A percentile compares a stretch with the other conserved stretches of the same genome.
Conservation (phyloP, 2,329 filamentous ascomycete species). For the Sporothrix variecibatus region DNA sequence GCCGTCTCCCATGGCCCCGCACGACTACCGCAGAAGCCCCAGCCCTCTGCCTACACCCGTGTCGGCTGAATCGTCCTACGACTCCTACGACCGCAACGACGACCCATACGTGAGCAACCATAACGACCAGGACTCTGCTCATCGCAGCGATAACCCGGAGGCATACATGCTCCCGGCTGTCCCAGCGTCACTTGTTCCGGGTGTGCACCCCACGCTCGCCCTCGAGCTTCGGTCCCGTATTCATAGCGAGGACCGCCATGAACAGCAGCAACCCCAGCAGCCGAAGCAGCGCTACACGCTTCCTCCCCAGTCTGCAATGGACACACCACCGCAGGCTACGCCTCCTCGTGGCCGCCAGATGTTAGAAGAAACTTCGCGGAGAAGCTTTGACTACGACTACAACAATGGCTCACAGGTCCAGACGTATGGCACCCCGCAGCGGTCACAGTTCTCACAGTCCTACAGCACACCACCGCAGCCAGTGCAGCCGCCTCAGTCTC, state of each 20-base stretch:
- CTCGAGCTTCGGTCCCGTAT: slow-evolving; percentile 61
- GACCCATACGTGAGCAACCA: slow-evolving; percentile 39
- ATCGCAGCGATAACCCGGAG: slow-evolving; percentile 36
- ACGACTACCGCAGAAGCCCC: slow-evolving; percentile 16
- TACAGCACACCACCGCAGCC: slow-evolving; percentile 28
- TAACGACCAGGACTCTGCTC: slow-evolving; percentile 42
- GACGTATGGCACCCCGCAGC: slow-evolving; percentile 36
- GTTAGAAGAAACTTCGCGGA: slow-evolving; percentile 35
- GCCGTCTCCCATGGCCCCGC: slow-evolving; percentile 25
- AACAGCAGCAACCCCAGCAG: slow-evolving; percentile 28
- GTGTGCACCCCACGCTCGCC: slow-evolving; percentile 57
- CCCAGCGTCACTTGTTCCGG: slow-evolving; percentile 62
- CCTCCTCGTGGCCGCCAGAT: slow-evolving; percentile 47
- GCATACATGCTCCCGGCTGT: slow-evolving; percentile 50
- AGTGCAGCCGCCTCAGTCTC: slow-evolving; percentile 8
- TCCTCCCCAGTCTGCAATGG: slow-evolving; percentile 29
- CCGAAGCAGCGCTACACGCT: slow-evolving; percentile 44
- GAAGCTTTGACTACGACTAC: slow-evolving; percentile 36
- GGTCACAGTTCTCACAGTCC: slow-evolving; percentile 42
- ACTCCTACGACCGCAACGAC: slow-evolving; percentile 36
- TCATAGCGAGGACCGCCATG: slow-evolving; percentile 54
- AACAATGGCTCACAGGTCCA: slow-evolving; percentile 35
- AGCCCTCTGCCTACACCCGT: slow-evolving; percentile 9
- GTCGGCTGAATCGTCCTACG: slow-evolving; percentile 13
- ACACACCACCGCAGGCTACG: slow-evolving; percentile 37